These are phyloP conservation scores for Coemansia nantahalensis DNA, from an alignment of 192 early-diverging fungal genomes.

Conservation along the genomic window DNA sequence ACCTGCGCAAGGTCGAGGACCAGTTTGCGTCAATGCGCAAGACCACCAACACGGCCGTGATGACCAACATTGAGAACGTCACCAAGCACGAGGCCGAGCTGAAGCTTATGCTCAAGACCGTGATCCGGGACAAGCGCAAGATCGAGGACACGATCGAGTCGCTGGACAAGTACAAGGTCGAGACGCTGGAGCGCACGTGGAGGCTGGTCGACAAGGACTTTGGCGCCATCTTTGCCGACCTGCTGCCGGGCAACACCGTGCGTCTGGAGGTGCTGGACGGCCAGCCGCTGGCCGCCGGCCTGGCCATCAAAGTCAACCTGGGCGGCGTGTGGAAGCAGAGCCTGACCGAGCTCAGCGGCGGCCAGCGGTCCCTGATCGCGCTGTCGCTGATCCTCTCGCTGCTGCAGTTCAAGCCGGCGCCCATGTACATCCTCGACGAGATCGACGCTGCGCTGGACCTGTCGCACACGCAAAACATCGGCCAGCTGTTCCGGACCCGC, in stretches of 20 bases:
- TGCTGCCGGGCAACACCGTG: constrained; percentile 88
- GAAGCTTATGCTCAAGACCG: constrained; percentile 84
- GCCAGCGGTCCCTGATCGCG: constrained; percentile 95
- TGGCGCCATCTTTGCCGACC: constrained; percentile 92
- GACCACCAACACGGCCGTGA: constrained; percentile 89
- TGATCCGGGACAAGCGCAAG: constrained; percentile 90
- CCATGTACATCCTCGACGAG: constrained; percentile 99
- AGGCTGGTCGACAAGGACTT: constrained; percentile 93
- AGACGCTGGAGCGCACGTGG: constrained; percentile 87
- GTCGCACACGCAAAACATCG: constrained; percentile 99
- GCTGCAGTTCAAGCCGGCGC: constrained; percentile 97
- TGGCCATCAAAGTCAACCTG: constrained; percentile 93
- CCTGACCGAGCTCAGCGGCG: constrained; percentile 94
- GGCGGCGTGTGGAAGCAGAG: constrained; percentile 98
- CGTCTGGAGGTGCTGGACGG: constrained; percentile 86
- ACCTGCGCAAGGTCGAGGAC: constrained; percentile 70
- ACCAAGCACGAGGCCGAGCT: constrained; percentile 87
- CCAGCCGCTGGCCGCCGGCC: constrained; percentile 70
- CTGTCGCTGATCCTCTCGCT: constrained; percentile 94
- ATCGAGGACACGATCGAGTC: constrained; percentile 91
- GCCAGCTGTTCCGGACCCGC: constrained; percentile 82
- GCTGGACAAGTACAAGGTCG: constrained; percentile 88
- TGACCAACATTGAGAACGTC: constrained; percentile 90
- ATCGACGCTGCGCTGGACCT: constrained; percentile 97
- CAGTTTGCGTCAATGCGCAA: constrained; percentile 78